These are phyloP conservation scores for Starmerella stellata DNA, from an alignment of 805 yeast species.

Conservation along the genomic window DNA sequence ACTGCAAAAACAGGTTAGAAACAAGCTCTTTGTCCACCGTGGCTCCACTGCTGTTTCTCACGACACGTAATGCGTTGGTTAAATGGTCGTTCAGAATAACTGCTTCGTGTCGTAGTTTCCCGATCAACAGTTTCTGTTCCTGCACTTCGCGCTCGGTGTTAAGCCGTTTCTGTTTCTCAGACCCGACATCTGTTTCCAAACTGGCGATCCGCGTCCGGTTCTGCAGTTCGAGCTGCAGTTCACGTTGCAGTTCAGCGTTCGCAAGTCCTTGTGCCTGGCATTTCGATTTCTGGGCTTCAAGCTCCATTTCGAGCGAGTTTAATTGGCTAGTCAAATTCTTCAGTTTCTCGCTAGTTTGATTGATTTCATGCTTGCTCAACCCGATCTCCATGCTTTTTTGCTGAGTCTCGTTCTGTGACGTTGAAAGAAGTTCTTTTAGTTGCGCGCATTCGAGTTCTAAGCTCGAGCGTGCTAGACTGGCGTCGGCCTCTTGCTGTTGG, in stretches of 20 bases:
- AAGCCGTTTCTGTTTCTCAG: background rate
- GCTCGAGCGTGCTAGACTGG: conserved; percentile 4
- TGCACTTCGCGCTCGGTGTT: conserved; percentile 27
- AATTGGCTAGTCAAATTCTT: background rate
- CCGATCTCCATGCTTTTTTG: background rate
- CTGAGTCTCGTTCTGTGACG: background rate
- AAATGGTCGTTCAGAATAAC: conserved; percentile 84
- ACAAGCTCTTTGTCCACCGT: conserved; percentile 76
- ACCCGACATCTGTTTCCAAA: conserved; percentile 18
- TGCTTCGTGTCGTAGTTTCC: conserved; percentile 86
- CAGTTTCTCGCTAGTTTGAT: background rate
- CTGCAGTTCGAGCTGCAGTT: conserved; percentile 1
- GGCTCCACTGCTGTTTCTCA: conserved; percentile 60
- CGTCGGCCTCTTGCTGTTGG: conserved; percentile 10
- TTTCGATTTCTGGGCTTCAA: background rate
- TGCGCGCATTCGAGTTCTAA: conserved; percentile 19
- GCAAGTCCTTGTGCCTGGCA: conserved; percentile 3
- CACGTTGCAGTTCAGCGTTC: background rate
- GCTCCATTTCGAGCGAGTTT: background rate
- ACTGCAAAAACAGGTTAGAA: conserved; percentile 69
- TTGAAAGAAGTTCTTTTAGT: conserved; percentile 16
- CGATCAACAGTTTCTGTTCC: conserved; percentile 62
- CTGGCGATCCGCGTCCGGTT: conserved; percentile 19
- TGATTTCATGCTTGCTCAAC: background rate
- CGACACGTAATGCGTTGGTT: conserved; percentile 75